These are phyloP conservation scores for Fraxinus anomala DNA, from an alignment of 257 asterid species.

Conservation along the genomic window DNA sequence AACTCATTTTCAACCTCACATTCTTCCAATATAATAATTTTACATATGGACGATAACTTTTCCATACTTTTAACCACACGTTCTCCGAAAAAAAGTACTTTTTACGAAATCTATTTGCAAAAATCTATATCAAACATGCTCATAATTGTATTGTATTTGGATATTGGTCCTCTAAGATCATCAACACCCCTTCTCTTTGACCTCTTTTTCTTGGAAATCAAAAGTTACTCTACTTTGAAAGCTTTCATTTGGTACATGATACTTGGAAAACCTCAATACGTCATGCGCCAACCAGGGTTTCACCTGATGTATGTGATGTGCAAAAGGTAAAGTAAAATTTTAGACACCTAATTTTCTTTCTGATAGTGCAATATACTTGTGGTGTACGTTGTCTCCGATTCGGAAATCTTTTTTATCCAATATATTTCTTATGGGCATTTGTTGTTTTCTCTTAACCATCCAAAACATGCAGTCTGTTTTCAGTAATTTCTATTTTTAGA, in stretches of 20 bases:
- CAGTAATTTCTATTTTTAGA: background rate
- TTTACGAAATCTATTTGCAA: no score
- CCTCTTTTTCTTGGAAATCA: background rate
- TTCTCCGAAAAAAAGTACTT: no score
- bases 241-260: background rate
- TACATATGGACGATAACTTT: no score
- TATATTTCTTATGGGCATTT: background rate
- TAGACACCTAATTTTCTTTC: background rate
- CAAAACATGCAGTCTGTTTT: background rate
- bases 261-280: background rate
- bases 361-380: background rate
- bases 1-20: no score
- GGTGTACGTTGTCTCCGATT: background rate
- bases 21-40: no score
- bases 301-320: background rate
- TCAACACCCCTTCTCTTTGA: background rate
- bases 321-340: background rate
- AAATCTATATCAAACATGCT: no score
- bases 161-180: background rate
- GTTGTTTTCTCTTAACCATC: background rate
- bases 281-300: background rate
- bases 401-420: background rate
- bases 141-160: background rate
- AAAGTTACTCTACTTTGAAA: background rate
- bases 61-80: no score